Evolutionary conservation across 1,284 basidiomycete species (phyloP), one percentile per base, ranked within the genome.

Genomic region (Cerioporus squamosus): DNA sequence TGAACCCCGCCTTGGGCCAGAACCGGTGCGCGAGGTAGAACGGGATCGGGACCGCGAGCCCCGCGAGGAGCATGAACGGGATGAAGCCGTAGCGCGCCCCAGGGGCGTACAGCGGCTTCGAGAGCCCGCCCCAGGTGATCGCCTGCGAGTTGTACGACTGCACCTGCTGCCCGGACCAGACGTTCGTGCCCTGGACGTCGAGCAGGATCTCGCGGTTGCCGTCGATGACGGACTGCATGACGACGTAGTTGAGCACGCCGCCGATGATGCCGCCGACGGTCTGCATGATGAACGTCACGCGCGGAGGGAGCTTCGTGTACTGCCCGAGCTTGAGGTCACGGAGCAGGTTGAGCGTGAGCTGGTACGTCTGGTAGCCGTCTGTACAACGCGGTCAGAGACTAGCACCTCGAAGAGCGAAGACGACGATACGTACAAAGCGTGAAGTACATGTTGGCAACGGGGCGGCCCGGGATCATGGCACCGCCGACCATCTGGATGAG

Each of bases 51-150:
- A 83, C 76, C 2, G 72, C 73, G 17, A 85, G 75, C 17, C 83
- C 83, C 40, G 83, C 75, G 51, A 81, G 63, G 60, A 84, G 78
- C 73, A 68, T 65, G 78, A 76, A 92, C 44, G 87, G 68, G n/a
- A 88, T 70, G 15, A 82, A 77, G 63, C 81, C 77, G 77, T 88
- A 85, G 59, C 77, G 77, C 39, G 79, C 73, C 29, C 87, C 90
- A 3, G 78, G 69, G 58, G 85, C 84, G 78, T 94, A 94, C 31
- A 94, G 70, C 43, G 59, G 55, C 88, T 84, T 51, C 72, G 66
- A 88, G 59, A 94, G 84, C n/a, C 85, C 90, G 61, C 93, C 91
- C 87, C 90, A 94, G 62, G 94, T 79, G 59, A 94, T 75, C 1
- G 88, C 61, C 77, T 74, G 83, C 76, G 72, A 73, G 78, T 75